Evolutionary conservation across 495 filamentous ascomycete genomes (phyloP), one percentile per base, ranked within the genome.

Genomic region (Penicillium herquei): DNA sequence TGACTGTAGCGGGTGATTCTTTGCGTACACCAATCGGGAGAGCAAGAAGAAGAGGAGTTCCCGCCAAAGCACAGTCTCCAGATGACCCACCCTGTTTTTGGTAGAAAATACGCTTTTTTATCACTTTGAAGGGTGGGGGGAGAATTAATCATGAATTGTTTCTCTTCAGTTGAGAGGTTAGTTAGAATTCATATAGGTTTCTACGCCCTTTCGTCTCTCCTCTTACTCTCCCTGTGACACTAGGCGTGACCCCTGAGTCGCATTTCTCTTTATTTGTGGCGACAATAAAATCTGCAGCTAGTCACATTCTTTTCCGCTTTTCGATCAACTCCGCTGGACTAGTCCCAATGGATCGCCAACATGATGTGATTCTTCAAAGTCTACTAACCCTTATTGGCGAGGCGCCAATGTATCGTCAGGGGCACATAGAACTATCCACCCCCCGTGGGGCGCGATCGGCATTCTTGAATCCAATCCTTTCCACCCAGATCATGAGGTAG

Each of bases 241-340:
- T 33, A 41, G 32, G 50, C 39, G 56, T 64, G 57, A 60, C 54
- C 55, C 52, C 61, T 57, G 55, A 61, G 52, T 64, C 57, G 59
- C 57, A 64, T 58, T 62, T 52, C 44, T 42, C 26, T 33, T 34
- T 8, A 39, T 35, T 30, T 9, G 57, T 66, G 63, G 63, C 59
- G 57, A 47, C 57, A 56, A 51, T 63, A 33, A 35, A 40, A 52
- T 42, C 55, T 57, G 61, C 57, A 60, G 48, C 57, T 58, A 58
- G 64, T 66, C 64, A 66, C 61, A 59, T 64, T 64, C 57, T 49
- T 56, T 51, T 56, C 63, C 52, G 42, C 42, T 59, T 61, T 56
- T 21, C 44, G 46, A 52, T 47, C 11, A 43, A 18, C 39, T 48
- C 54, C 56, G 51, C 5, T 51, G 10, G 42, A 39, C 58, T 59